These are phyloP conservation scores for Aspergillus aculeatus DNA, from an alignment of 2,329 filamentous ascomycete species.

Conservation along the genomic window DNA sequence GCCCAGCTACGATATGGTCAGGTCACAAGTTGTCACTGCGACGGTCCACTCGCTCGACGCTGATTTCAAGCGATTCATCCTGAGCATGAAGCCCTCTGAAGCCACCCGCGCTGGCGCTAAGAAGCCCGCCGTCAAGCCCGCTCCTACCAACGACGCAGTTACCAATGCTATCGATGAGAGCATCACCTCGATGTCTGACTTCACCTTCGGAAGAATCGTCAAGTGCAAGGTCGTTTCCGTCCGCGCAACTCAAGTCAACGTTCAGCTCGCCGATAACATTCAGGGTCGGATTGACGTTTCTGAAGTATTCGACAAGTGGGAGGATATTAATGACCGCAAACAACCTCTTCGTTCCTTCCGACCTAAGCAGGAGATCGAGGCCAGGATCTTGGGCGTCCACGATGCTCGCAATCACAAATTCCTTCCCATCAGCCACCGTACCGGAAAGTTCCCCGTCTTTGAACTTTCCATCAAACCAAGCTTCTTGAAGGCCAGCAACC, in stretches of 20 bases:
- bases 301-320: conserved; percentile 83
- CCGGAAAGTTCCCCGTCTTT: conserved; percentile 73
- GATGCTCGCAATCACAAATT: conserved; percentile 89
- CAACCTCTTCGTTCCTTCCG: conserved; percentile 74
- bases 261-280: conserved; percentile 80
- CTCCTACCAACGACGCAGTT: conserved; percentile 37
- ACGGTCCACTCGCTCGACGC: conserved; percentile 71
- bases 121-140: conserved; percentile 27
- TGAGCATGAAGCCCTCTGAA: conserved; percentile 56
- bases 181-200: conserved; percentile 66
- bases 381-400: conserved; percentile 81
- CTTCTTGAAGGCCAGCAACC: conserved; percentile 51
- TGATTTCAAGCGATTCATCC: conserved; percentile 66
- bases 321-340: conserved; percentile 80
- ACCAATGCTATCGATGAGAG: conserved; percentile 64
- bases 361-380: conserved; percentile 67
- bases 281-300: conserved; percentile 93
- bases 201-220: conserved; percentile 68
- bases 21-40: conserved; percentile 71
- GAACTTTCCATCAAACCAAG: conserved; percentile 82
- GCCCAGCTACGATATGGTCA: conserved; percentile 75
- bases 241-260: conserved; percentile 90
- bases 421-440: conserved; percentile 83
- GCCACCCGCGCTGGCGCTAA: conserved; percentile 52
- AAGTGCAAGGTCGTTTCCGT: conserved; percentile 79